Evolutionary conservation across 495 filamentous ascomycete genomes (phyloP).

Genomic region (Pseudevernia furfuracea): DNA sequence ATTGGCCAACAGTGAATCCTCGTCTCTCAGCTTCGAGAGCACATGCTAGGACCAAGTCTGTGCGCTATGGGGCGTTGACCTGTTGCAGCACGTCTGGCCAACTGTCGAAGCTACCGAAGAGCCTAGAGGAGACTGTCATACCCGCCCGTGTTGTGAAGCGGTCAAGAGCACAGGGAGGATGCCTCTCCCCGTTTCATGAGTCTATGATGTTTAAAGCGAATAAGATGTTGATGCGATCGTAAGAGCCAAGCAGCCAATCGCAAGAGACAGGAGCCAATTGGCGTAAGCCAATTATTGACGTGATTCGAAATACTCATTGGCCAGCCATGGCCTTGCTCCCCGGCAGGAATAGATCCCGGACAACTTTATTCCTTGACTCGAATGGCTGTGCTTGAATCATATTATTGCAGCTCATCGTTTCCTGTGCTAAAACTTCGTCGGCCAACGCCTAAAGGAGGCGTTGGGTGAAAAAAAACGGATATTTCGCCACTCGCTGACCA

Average conservation of each 20-base stretch:
- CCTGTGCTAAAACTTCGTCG: not conserved
- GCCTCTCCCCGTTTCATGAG: not conserved
- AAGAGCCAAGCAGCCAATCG: not conserved
- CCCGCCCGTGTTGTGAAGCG: not conserved
- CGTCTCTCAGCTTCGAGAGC: not conserved
- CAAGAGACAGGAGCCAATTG: not conserved
- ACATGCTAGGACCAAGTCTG: not conserved
- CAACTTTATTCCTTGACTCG: not conserved
- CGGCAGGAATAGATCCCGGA: not conserved
- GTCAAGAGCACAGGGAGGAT: not conserved
- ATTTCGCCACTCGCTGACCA: slow-evolving; percentile 13
- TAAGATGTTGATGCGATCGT: not conserved
- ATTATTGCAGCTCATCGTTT: not conserved
- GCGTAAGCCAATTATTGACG: not conserved
- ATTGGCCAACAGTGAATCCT: not conserved
- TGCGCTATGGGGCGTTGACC: not conserved
- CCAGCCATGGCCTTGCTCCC: not conserved
- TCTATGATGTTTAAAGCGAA: not conserved
- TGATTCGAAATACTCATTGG: not conserved
- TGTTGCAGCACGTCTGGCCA: not conserved
- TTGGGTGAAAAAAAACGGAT: not conserved
- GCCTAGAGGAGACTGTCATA: not conserved
- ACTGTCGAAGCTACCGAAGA: not conserved
- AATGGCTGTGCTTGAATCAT: not conserved
- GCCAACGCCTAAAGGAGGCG: not conserved